These are phyloP conservation scores for Ilex asprella DNA, from an alignment of 257 asterid species.

Conservation along the genomic window DNA sequence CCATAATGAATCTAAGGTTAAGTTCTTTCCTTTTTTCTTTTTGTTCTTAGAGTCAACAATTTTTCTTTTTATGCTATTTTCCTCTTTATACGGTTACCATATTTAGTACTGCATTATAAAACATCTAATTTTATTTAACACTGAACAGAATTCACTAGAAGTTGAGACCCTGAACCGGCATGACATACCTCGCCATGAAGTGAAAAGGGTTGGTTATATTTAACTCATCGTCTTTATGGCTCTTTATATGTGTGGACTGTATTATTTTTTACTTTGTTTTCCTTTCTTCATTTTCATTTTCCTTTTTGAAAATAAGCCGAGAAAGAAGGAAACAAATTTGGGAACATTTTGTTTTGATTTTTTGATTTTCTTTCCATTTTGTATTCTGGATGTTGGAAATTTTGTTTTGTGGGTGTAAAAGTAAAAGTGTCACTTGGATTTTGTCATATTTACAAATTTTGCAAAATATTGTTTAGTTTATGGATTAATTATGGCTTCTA, in stretches of 20 bases:
- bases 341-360: too few relatives aligned
- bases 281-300: not conserved
- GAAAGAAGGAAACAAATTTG: too few relatives aligned
- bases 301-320: not conserved
- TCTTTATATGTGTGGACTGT: too few relatives aligned
- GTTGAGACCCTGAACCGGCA: conserved; percentile 55
- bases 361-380: too few relatives aligned
- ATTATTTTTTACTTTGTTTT: not conserved
- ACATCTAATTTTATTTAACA: conserved; percentile 1
- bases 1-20: conserved; percentile 74
- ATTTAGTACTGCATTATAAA: not conserved
- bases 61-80: not conserved
- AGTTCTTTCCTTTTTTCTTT: not conserved
- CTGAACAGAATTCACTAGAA: conserved; percentile 49
- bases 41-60: not conserved
- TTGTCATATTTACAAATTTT: too few relatives aligned
- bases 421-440: too few relatives aligned
- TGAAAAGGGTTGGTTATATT: conserved; percentile 37
- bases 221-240: not conserved
- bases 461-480: too few relatives aligned
- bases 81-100: too few relatives aligned
- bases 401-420: too few relatives aligned
- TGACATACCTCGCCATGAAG: conserved; percentile 66
- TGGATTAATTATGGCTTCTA: too few relatives aligned
- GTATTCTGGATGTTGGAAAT: too few relatives aligned